Base-by-base conservation (phyloP, 2,329 filamentous ascomycete species). In the Zymoseptoria ardabiliae region DNA sequence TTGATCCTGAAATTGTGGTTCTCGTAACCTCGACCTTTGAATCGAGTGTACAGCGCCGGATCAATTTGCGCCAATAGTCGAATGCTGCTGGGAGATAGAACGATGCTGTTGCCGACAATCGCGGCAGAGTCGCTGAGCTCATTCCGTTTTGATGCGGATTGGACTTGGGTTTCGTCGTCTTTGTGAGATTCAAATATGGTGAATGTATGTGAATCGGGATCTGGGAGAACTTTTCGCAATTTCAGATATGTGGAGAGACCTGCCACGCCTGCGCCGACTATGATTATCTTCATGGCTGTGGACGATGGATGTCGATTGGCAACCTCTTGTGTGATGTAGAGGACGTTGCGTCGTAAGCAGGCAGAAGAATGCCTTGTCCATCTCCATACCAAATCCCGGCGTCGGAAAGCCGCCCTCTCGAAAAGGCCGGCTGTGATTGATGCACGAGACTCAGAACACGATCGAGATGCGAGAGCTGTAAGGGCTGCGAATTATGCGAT, bases 181-280 rank as follows among this genome's bases (percentile, higher is more conserved):
- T 41, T 41, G 35, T 41, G 56, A 23, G 54, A 21, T 28, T 59
- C 58, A 54, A 56, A 59, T 13, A 59, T 59, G 21, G 49, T 6
- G n/a, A 59, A 23, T 19, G 54, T 53, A 22, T 28, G n/a, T n/a
- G 53, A 48, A 2, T 55, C 45, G 4, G 22, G 13, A 23, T 19
- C 19, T 23, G 54, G 54, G 9, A 56, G 45, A 4, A 50, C 50
- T 21, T 57, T 54, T 10, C 49, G 19, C 23, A 60, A 30, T 22
- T 50, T 55, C 8, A 60, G 50, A n/a, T 60, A 60, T 13, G 55
- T 50, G 6, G 55, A 19, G 9, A 61, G 59, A 20, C 59, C 56
- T 20, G 59, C 58, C 11, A 58, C 56, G 7, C 59, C 59, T n/a
- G 59, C 59, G 41, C 59, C 59, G 35, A 61, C 53, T 55, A 60